These are phyloP conservation scores for Phialemoniopsis sp. DNA, from an alignment of 2,329 filamentous ascomycete genomes.

Conservation along the genomic window DNA sequence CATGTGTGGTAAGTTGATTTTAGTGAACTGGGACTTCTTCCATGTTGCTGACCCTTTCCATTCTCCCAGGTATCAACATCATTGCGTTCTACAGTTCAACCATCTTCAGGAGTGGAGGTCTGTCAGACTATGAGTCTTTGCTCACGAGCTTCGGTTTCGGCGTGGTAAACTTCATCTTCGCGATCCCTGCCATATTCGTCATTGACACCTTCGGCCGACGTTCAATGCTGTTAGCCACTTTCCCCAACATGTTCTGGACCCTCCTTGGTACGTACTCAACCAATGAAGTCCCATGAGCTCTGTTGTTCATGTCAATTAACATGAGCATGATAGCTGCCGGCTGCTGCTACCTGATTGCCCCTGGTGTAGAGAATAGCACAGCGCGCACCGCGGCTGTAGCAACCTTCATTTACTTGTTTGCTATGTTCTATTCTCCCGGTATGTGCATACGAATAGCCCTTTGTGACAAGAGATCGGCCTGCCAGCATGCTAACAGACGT, in stretches of 20 bases:
- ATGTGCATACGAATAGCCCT: too few relatives aligned
- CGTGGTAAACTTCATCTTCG: conserved; percentile 60
- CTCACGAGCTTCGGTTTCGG: conserved; percentile 40
- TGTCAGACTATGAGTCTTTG: conserved; percentile 30
- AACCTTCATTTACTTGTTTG: conserved; percentile 28
- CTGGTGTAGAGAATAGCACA: conserved; percentile 8
- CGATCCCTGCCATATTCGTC: conserved; percentile 62
- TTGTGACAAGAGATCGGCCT: too few relatives aligned
- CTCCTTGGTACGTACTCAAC: too few relatives aligned
- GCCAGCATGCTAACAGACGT: too few relatives aligned
- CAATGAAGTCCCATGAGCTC: too few relatives aligned
- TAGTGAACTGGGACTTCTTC: neutral
- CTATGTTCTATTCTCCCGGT: conserved; percentile 26
- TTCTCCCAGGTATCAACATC: conserved; percentile 31
- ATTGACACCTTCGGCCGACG: conserved; percentile 65
- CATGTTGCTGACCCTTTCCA: neutral
- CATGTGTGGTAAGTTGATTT: conserved; percentile 45
- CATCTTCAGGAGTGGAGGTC: conserved; percentile 38
- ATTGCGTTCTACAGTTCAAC: conserved; percentile 44
- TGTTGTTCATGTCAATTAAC: too few relatives aligned
- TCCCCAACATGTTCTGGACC: conserved; percentile 62
- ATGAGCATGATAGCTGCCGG: too few relatives aligned
- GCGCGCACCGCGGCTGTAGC: conserved; percentile 42
- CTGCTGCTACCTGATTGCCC: conserved; percentile 44
- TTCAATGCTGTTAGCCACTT: conserved; percentile 58